Base-by-base conservation (phyloP, 352 stramenopile genomes). In the Halophytophthora polymorphica region DNA sequence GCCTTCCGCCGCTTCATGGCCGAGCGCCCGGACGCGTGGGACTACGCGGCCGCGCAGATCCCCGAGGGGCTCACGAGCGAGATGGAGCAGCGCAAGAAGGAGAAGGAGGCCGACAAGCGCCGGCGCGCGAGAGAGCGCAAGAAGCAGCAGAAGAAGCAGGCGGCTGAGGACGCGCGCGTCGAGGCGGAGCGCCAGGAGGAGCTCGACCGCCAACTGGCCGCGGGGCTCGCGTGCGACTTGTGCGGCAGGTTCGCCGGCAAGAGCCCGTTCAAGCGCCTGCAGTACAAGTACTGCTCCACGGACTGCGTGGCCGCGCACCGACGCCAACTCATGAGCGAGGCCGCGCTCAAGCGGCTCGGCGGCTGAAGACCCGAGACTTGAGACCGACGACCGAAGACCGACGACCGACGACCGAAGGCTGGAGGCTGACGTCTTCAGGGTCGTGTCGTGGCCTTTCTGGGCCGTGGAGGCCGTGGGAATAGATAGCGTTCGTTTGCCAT, bases 241-340 rank as follows among this genome's bases (percentile, higher is more conserved):
- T 96, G 70, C 66, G 88, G 73, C 56, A 90, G 87, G 67, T 88
- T 76, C 50, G 78, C 82, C 4, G 84, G 87, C 45, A 91, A 88
- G 41, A 75, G 91, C 50, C 94, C 95, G 49, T 96, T 98, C 51
- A 75, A 79, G 46, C 87, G 92, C 22, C 66, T 98, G 17, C 86
- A 97, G 34, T 98, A 87, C 65, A 89, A 88, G 37, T 98, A 98
- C 62, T 98, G 94, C 61, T 97, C 83, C 38, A 96, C 84, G 2
- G 84, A 97, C 17, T 98, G 94, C 62, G 92, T 98, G 28, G 89
- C 89, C 46, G 80, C 74, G 40, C 94, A 98, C 68, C 90, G 96
- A 45, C 80, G 94, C 15, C 84, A 98, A 58, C 69, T 98, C 18
- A 97, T 96, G 82, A 96, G 90, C 28, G 83, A 95, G 41, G 94